Evolutionary conservation across 306 rosid genomes (phyloP).

Genomic region (Vigna unguiculata): DNA sequence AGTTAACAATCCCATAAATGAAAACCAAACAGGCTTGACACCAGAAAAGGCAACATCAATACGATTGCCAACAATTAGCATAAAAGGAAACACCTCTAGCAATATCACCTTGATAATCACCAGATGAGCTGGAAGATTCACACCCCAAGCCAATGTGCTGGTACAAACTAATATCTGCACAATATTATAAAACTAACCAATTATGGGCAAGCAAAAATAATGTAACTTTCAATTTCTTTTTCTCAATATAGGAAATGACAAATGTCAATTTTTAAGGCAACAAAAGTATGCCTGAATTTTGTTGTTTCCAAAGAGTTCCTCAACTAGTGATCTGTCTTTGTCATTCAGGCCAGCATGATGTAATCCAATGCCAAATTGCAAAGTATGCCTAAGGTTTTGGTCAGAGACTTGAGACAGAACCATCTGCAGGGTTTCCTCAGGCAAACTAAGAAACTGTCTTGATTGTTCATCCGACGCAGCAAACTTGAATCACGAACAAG

Average conservation of each 20-base stretch:
- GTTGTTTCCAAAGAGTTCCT: constrained; percentile 94
- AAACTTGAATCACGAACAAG: constrained; percentile 60
- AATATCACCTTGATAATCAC: constrained; percentile 87
- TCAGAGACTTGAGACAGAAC: constrained; percentile 90
- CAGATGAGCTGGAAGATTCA: constrained; percentile 98
- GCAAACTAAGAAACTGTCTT: constrained; percentile 81
- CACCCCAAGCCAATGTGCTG: constrained; percentile 99
- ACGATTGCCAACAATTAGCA: constrained; percentile 25
- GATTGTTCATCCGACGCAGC: constrained; percentile 96
- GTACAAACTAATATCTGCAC: constrained; percentile 90
- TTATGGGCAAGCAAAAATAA: background rate
- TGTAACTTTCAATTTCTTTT: background rate
- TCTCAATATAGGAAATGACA: background rate
- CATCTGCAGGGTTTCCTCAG: constrained; percentile 92
- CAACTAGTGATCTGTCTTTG: constrained; percentile 91
- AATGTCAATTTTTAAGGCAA: constrained; percentile 32
- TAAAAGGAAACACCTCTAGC: constrained; percentile 27
- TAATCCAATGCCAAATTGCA: constrained; percentile 95
- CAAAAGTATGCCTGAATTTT: constrained; percentile 84
- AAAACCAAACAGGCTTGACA: constrained; percentile 14
- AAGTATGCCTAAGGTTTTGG: constrained; percentile 91
- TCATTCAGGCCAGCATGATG: constrained; percentile 98
- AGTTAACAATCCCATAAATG: constrained; percentile 2
- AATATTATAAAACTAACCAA: constrained; percentile 35
- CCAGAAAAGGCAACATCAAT: background rate